A percentile compares a stretch with the other conserved stretches of the same genome.
These are phyloP conservation scores for Yamadazyma membranifaciens DNA, from an alignment of 1,139 yeast genomes.

Conservation along the genomic window DNA sequence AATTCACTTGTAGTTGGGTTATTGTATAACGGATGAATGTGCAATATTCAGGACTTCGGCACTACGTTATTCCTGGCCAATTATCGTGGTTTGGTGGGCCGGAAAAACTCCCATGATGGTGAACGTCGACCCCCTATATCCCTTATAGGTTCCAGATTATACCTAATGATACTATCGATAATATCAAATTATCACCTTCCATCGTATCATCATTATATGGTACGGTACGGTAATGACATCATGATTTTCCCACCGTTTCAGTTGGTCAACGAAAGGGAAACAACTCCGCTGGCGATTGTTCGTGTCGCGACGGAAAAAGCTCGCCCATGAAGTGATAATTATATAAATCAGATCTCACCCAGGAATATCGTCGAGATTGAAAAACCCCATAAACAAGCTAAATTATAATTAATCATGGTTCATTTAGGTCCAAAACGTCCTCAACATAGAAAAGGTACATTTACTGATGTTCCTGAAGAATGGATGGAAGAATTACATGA, in stretches of 20 bases:
- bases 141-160: too few relatives aligned
- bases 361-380: not conserved
- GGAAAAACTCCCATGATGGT: constrained; percentile 1
- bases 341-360: not conserved
- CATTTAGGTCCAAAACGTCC: constrained; percentile 84
- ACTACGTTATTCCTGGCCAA: constrained; percentile 4
- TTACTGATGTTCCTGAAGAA: constrained; percentile 69
- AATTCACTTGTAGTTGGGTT: too few relatives aligned
- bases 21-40: constrained; percentile 1
- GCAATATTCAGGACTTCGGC: constrained; percentile 1
- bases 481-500: constrained; percentile 57
- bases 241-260: too few relatives aligned
- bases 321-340: constrained; percentile 5
- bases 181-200: too few relatives aligned
- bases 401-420: constrained; percentile 49
- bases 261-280: not conserved
- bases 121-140: too few relatives aligned
- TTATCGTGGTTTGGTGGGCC: not conserved
- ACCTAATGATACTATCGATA: too few relatives aligned
- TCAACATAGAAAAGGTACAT: constrained; percentile 78
- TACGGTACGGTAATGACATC: too few relatives aligned
- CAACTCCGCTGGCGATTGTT: constrained; percentile 1
- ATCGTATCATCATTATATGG: too few relatives aligned
- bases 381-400: too few relatives aligned
- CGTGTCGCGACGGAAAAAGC: constrained; percentile 2